Percentiles rank a stretch among this genome's conserved stretches.
These are phyloP conservation scores for Epichloe bromicola DNA, from an alignment of 2,329 filamentous ascomycete genomes.

Conservation along the genomic window DNA sequence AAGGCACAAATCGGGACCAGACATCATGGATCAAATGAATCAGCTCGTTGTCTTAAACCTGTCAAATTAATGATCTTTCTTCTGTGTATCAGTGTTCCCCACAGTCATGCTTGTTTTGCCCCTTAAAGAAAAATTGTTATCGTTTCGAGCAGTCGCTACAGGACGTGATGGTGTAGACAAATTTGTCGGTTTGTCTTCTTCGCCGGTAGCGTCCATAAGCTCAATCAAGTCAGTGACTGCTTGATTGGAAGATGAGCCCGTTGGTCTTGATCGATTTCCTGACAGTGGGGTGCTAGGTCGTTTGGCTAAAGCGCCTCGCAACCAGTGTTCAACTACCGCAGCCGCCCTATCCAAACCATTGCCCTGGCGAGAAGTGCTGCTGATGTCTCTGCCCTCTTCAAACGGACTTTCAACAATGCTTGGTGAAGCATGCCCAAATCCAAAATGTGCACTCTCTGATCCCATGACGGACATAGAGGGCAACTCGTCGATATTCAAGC, in stretches of 20 bases:
- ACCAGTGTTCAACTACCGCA: slow-evolving; percentile 79
- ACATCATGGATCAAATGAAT: background rate
- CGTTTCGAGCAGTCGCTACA: slow-evolving; percentile 21
- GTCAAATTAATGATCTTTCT: slow-evolving; percentile 27
- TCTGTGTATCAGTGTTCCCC: slow-evolving; percentile 8
- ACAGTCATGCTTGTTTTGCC: slow-evolving; percentile 20
- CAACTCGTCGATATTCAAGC: slow-evolving; percentile 55
- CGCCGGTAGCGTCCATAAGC: slow-evolving; percentile 47
- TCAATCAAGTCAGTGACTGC: slow-evolving; percentile 56
- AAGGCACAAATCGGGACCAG: background rate
- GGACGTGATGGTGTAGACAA: slow-evolving; percentile 20
- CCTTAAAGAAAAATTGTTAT: slow-evolving; percentile 24
- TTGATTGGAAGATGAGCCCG: slow-evolving; percentile 6
- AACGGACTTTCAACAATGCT: slow-evolving; percentile 39
- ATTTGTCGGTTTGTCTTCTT: slow-evolving; percentile 30
- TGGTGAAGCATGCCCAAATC: slow-evolving; percentile 30
- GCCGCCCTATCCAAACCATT: slow-evolving; percentile 67
- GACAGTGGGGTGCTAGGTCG: slow-evolving; percentile 38
- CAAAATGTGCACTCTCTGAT: slow-evolving; percentile 45
- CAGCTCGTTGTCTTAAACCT: background rate
- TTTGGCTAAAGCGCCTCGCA: slow-evolving; percentile 66
- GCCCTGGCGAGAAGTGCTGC: slow-evolving; percentile 31
- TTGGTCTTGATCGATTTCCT: slow-evolving; percentile 24
- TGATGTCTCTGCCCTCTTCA: slow-evolving; percentile 31
- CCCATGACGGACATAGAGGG: slow-evolving; percentile 55